Conservation (phyloP, 2,329 filamentous ascomycete genomes). For the Colletotrichum sp. region DNA sequence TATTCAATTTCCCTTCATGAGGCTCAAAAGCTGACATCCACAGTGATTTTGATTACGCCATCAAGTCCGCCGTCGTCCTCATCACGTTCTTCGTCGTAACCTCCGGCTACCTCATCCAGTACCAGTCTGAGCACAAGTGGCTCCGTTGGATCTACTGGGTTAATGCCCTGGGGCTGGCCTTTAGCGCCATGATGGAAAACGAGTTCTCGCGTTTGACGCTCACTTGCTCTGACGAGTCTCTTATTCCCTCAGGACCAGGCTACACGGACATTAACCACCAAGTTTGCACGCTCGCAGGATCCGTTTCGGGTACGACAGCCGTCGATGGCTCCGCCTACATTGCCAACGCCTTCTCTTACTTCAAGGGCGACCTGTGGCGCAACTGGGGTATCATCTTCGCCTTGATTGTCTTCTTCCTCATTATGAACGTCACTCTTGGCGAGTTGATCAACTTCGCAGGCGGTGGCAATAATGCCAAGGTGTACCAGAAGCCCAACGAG, state of each 20-base stretch:
- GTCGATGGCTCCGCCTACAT: slow-evolving; percentile 76
- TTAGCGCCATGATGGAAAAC: slow-evolving; percentile 83
- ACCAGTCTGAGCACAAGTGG: slow-evolving; percentile 76
- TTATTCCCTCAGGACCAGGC: slow-evolving; percentile 73
- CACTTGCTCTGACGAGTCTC: slow-evolving; percentile 68
- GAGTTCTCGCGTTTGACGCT: slow-evolving; percentile 77
- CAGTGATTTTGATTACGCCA: slow-evolving; percentile 79
- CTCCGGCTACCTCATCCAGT: slow-evolving; percentile 84
- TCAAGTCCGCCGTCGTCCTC: slow-evolving; percentile 79
- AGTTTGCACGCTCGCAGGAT: slow-evolving; percentile 81
- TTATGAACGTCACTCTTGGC: slow-evolving; percentile 77
- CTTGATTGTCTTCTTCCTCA: slow-evolving; percentile 77
- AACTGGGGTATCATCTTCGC: slow-evolving; percentile 83
- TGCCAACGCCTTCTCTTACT: slow-evolving; percentile 70
- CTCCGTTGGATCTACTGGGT: slow-evolving; percentile 82
- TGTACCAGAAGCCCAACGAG: slow-evolving; percentile 73
- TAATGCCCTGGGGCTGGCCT: slow-evolving; percentile 76
- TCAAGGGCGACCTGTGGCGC: slow-evolving; percentile 73
- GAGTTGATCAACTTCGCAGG: slow-evolving; percentile 80
- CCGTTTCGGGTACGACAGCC: slow-evolving; percentile 64
- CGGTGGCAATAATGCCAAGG: slow-evolving; percentile 80
- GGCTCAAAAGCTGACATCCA: no score
- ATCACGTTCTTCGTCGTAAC: slow-evolving; percentile 85
- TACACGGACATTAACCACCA: slow-evolving; percentile 78
- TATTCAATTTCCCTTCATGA: no score